Evolutionary conservation across 2,329 filamentous ascomycete species (phyloP), one percentile per base, ranked within the genome.

Genomic region (Zasmidium cellare): DNA sequence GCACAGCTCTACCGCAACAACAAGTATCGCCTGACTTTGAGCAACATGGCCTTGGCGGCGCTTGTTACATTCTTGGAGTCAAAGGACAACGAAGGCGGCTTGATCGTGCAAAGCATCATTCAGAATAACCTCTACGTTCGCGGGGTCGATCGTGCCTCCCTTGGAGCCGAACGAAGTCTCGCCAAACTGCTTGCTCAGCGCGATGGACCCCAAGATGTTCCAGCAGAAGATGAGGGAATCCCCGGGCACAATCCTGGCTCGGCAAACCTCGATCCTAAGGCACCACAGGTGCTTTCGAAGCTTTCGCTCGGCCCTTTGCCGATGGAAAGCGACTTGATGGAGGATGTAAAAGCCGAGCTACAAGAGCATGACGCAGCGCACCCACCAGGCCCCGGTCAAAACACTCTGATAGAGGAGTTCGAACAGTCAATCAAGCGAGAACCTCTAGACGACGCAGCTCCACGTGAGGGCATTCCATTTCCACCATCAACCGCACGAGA

Each of bases 21-120:
- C 79, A 94, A 91, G 73, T 99, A 97, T 72, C 86, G 91, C 12
- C 82, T 99, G 35, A 91, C 91, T 0, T 79, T 99, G n/a, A 97
- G 92, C 67, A 87, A 88, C 57, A 88, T 92, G 66, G 87, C 92
- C 0, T 92, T 90, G 57, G 87, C 87, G 57, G 90, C 90, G 59
- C 82, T 97, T 9, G 88, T 96, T 69, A 89, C 92, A 66, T 96
- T 93, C 67, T 80, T 99, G 0, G 92, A 97, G 73, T 86, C 87
- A n/a, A 92, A 96, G 62, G 84, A 87, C 14, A 89, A 90, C 51
- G 85, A 89, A 53, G 92, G 92, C 11, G 93, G 92, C 16, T 84
- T 85, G 6, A 85, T 93, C 14, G 85, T 97, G 64, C 85, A 89
- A 38, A 85, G 87, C 48, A 82, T 97, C 16, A 80, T 97, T 18